Evolutionary conservation across 2,329 filamentous ascomycete genomes (phyloP).

Genomic region (Fusarium sp.): DNA sequence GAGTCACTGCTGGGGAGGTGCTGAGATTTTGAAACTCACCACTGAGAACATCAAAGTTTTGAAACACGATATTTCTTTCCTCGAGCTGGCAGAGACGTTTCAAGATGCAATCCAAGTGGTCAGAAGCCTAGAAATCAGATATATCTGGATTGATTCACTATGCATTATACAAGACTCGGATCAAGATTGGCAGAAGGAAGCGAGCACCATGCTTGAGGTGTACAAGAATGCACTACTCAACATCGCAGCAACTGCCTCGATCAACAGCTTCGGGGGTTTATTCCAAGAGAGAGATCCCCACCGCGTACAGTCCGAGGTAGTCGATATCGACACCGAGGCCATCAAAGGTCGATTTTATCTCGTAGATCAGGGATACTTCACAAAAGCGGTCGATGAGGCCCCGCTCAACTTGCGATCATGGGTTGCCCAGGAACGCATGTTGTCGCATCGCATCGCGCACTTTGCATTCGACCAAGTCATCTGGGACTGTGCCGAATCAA

Average conservation of each 20-base stretch:
- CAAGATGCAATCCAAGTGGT: slow-evolving; percentile 4
- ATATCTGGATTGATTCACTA: slow-evolving; percentile 27
- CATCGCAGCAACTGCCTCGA: slow-evolving; percentile 7
- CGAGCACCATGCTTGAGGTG: slow-evolving; percentile 10
- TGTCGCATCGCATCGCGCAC: slow-evolving; percentile 23
- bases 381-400: slow-evolving; percentile 10
- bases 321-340: background rate
- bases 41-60: background rate
- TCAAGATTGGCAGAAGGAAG: slow-evolving; percentile 24
- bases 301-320: background rate
- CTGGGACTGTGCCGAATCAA: slow-evolving; percentile 23
- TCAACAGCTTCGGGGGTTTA: slow-evolving; percentile 6
- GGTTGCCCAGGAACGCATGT: slow-evolving; percentile 24
- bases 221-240: slow-evolving; percentile 17
- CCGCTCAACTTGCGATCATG: slow-evolving; percentile 15
- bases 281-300: background rate
- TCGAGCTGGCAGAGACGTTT: slow-evolving; percentile 13
- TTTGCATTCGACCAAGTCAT: slow-evolving; percentile 21
- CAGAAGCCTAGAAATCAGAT: background rate
- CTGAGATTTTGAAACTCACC: slow-evolving; percentile 4
- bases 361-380: slow-evolving; percentile 7
- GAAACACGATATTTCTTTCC: background rate
- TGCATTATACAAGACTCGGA: slow-evolving; percentile 29
- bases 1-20: slow-evolving; percentile 15
- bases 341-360: slow-evolving; percentile 5